phyloP scores from a whole-genome alignment of 164 flowering plant genomes.

The Kalanchoe fedtschenkoi region DNA sequence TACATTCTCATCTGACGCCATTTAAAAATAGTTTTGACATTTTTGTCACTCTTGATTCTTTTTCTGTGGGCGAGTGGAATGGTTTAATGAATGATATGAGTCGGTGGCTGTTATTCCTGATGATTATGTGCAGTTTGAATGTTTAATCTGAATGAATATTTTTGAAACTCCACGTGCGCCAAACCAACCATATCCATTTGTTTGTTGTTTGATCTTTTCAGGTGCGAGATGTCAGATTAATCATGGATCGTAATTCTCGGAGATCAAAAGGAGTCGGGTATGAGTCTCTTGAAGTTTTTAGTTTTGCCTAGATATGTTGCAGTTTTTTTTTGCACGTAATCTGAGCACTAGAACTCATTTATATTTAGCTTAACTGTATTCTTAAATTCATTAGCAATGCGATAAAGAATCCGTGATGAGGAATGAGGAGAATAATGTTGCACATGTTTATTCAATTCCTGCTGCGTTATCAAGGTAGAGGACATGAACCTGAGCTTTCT shows the following conservation, averaged over 20 bases:
- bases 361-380: constrained; percentile 42
- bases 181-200: neutral
- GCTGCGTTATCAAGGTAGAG: constrained; percentile 56
- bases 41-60: constrained; percentile 28
- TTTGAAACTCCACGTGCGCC: neutral
- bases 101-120: constrained; percentile 5
- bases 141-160: neutral
- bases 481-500: constrained; percentile 29
- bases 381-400: constrained; percentile 49
- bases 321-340: constrained; percentile 1
- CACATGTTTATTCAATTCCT: constrained; percentile 60
- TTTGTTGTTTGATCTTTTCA: constrained; percentile 19
- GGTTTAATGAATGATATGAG: constrained; percentile 19
- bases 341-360: constrained; percentile 10
- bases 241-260: constrained; percentile 95
- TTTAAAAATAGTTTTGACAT: constrained; percentile 25
- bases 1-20: constrained; percentile 25
- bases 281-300: constrained; percentile 15
- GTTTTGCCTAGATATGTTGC: constrained; percentile 4
- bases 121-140: neutral
- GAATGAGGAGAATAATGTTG: constrained; percentile 54
- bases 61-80: constrained; percentile 14
- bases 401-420: constrained; percentile 41
- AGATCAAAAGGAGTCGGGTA: constrained; percentile 99
- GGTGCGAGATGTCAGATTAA: constrained; percentile 95